Evolutionary conservation across 73 alveolate species (phyloP), one percentile per base, ranked within the genome.

Genomic region (Blepharisma stoltei): DNA sequence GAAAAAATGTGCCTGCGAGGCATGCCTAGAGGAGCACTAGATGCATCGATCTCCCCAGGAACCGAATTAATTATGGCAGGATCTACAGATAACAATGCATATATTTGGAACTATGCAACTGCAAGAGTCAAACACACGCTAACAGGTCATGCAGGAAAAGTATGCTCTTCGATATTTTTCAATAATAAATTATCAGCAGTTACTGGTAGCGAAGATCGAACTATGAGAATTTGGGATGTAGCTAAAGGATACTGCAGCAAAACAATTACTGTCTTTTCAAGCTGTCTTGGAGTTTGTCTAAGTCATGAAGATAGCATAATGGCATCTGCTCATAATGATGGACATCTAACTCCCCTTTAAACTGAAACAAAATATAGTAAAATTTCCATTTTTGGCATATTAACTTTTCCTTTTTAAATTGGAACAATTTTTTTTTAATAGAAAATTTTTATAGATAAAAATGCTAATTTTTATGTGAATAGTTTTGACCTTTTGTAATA

Each of bases 101-200:
- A 90, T 66, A 55, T 93, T 67, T 93, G 97, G 97, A 80, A 85
- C 54, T 80, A 86, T 47, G 79, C 80, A 75, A 93, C 93, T 69
- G 85, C 68, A 71, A 83, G 95, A 84, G 88, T 83, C 49, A 68
- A 67, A 81, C 83, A 80, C 49, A 88, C 94, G 18, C 89, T 93
- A 55, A 78, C 93, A 8, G 97, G 97, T 23, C 98, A 93, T 80
- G 89, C 85, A 50, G 96, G 90, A 80, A 87, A 87, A 46, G 84
- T 93, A 66, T 90, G 87, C 84, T 49, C 94, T 7, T 86, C 89
- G 37, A 78, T 75, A 70, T 79, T 89, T 55, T 78, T 89, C 44
- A 81, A 82, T 81, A 78, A 93, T 44, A 85, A 81, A 38, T 84
- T 86, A 81, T 50, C 67, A 43, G 52, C 89, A 32, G 81, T 89